Evolutionary conservation across 306 rosid species (phyloP).

Genomic region (Vicia sativa): DNA sequence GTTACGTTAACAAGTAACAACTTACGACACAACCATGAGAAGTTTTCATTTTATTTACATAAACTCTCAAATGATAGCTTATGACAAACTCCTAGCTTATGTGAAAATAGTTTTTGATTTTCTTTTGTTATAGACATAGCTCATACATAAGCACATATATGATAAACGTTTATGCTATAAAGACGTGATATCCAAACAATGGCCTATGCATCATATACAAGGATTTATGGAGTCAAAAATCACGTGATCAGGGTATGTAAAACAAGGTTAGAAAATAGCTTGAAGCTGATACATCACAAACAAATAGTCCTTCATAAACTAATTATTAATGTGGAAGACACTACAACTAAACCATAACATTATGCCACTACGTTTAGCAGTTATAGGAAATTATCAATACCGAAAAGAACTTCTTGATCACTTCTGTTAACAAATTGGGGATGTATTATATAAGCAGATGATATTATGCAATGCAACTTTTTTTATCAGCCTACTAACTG

Average conservation of each 20-base stretch:
- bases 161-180: not conserved
- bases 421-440: not conserved
- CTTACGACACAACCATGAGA: too few relatives aligned
- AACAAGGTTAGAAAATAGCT: not conserved
- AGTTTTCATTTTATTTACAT: too few relatives aligned
- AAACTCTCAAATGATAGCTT: not conserved
- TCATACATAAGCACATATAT: not conserved
- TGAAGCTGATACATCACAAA: constrained; percentile 10
- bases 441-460: constrained; percentile 1
- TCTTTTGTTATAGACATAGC: not conserved
- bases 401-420: constrained; percentile 8
- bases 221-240: too few relatives aligned
- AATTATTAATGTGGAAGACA: not conserved
- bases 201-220: too few relatives aligned
- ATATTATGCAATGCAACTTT: constrained; percentile 16
- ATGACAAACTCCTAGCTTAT: not conserved
- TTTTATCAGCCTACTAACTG: constrained; percentile 5
- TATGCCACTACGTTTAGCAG: constrained; percentile 18
- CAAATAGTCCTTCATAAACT: not conserved
- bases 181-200: too few relatives aligned
- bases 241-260: not conserved
- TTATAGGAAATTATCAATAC: not conserved
- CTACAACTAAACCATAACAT: not conserved
- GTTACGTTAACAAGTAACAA: not conserved
- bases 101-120: too few relatives aligned